Base-by-base conservation (phyloP, 176 grass and related monocot genomes). In the Oryza longistaminata region DNA sequence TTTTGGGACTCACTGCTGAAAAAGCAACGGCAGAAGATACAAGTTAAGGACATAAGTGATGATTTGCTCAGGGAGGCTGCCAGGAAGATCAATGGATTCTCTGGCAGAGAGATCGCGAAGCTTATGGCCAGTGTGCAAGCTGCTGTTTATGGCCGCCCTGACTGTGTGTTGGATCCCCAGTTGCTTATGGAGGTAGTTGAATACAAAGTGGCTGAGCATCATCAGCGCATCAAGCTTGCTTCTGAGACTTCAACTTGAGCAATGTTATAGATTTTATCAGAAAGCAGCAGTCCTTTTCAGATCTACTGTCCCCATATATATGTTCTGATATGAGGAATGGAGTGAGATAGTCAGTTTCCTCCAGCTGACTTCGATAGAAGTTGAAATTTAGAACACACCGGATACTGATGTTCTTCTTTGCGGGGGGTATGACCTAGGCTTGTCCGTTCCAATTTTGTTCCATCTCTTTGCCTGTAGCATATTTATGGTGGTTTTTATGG, bases 51-150 rank as follows among this genome's bases (percentile, higher is more conserved):
- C 65, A 53, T 96, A 43, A 92, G 58, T 39, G 93, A 99, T 9
- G 90, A 96, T 58, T 66, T 92, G 21, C 87, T 99, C 9, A 70
- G 72, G 60, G 88, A 89, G 44, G 93, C 88, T 26, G 86, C 92
- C 19, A 35, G 73, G 43, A 99, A 88, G 85, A 99, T 79, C 2
- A 69, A 93, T 81, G 93, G 97, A 15, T 99, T 99, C 79, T 99
- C 97, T 26, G 97, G 97, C 15, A 87, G 97, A 79, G 97, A 99
- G 78, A 94, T 99, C 76, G 88, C 93, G 1, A 96, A 96, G 86
- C 90, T 99, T 50, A 86, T 96, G 78, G 97, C 93, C 7, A 90
- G 93, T 61, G 83, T 96, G 52, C 93, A 92, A 80, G 97, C 97
- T 70, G 91, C 97, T 44, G 97, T 99, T 45, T 99, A 96, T 46